Evolutionary conservation across 176 grass and related monocot genomes (phyloP).

Genomic region (Rhynchospora breviuscula): DNA sequence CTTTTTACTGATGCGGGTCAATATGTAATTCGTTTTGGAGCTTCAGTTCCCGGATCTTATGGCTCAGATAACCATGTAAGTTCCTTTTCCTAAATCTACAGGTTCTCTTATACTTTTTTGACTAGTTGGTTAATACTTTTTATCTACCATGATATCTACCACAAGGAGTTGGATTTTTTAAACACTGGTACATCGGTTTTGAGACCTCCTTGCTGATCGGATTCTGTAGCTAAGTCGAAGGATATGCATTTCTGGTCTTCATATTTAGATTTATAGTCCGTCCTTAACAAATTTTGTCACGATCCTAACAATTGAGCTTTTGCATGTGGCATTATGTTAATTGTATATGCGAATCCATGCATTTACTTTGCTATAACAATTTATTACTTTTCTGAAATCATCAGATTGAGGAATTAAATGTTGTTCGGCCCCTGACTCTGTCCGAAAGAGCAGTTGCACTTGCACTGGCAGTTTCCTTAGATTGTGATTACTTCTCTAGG

Average conservation of each 20-base stretch:
- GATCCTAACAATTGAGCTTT: neutral
- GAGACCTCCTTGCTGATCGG: too few species aligned
- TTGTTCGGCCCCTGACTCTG: conserved; percentile 59
- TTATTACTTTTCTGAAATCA: neutral
- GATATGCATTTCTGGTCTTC: neutral
- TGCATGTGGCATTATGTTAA: neutral
- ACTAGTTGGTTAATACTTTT: neutral
- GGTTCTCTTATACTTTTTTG: too few species aligned
- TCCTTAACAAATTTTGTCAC: neutral
- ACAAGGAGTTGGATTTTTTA: neutral
- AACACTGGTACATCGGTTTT: too few species aligned
- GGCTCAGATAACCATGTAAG: conserved; percentile 35
- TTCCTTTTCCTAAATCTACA: neutral
- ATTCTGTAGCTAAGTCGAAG: conserved; percentile 24
- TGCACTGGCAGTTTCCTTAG: conserved; percentile 80
- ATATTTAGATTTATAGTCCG: neutral
- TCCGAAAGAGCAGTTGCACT: conserved; percentile 79
- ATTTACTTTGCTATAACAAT: neutral
- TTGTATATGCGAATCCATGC: neutral
- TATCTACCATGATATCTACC: neutral
- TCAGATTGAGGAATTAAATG: conserved; percentile 62
- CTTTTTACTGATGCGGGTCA: conserved; percentile 98
- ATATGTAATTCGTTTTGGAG: conserved; percentile 88
- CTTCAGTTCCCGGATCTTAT: conserved; percentile 31
- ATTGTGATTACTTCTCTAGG: conserved; percentile 83